Evolutionary conservation across 257 asterid genomes (phyloP).

Genomic region (Solanum rostratum): DNA sequence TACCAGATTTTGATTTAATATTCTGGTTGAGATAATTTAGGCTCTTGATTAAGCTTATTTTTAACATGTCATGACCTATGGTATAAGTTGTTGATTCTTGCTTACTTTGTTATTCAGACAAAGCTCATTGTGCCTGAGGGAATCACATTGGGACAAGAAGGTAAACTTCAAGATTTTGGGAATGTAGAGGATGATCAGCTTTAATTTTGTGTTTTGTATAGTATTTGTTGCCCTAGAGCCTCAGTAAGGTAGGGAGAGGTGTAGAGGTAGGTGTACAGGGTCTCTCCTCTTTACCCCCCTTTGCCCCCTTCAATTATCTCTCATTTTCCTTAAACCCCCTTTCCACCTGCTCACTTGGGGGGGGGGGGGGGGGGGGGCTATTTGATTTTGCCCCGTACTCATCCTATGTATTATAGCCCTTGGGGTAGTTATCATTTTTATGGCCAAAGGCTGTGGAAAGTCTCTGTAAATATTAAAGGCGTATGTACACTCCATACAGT

Average conservation of each 20-base stretch:
- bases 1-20: neutral
- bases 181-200: conserved; percentile 15
- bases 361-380: conserved; percentile 15
- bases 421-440: conserved; percentile 41
- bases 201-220: conserved; percentile 45
- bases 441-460: conserved; percentile 80
- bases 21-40: neutral
- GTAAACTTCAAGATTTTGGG: conserved; percentile 5
- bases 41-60: neutral
- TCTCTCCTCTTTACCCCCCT: conserved; percentile 28
- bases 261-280: conserved; percentile 70
- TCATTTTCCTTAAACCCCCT: neutral
- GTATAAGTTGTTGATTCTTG: neutral
- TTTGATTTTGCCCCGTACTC: conserved; percentile 24
- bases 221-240: conserved; percentile 25
- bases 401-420: conserved; percentile 14
- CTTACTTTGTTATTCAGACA: conserved; percentile 13
- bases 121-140: conserved; percentile 27
- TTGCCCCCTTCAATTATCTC: conserved; percentile 5
- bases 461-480: conserved; percentile 25
- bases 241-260: conserved; percentile 33
- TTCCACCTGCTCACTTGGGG: conserved; percentile 17
- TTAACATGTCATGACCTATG: neutral
- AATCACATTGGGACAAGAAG: conserved; percentile 6
- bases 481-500: neutral